Evolutionary conservation across 257 asterid genomes (phyloP), one percentile per base, ranked within the genome.

Genomic region (Penstemon newberryi): DNA sequence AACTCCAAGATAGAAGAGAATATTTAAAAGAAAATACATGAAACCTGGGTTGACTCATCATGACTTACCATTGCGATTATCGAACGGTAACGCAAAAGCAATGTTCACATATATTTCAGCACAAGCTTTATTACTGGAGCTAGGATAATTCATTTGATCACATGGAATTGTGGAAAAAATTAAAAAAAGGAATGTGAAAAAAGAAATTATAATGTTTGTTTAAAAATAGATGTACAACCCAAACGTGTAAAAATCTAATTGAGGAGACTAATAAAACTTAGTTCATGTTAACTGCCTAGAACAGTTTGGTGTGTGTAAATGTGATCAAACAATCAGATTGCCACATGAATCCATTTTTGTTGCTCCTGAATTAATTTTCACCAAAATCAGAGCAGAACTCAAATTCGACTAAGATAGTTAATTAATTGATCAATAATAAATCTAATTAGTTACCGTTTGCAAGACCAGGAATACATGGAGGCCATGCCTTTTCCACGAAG

Each of bases 401-500:
- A 55, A 60, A 38, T 1, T 3, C 11, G 50, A n/a, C 25, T 40
- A 9, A 15, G 11, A n/a, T 13, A 71, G 38, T 65, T 47, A 51
- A 39, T 0, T 7, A 18, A 3, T 15, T 47, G 10, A 45, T 8
- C 18, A 15, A 15, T 15, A n/a, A 4, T 38, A 36, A 18, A 0
- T 1, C 19, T 51, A 18, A 13, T 1, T 3, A 13, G 6, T 1
- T 8, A 88, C 98, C 97, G 72, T 76, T 92, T 92, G 70, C 87
- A 83, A 33, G 98, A 88, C 98, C 98, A 92, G 7, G 97, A 86
- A 74, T 92, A 92, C 77, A 82, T 13, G 33, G 84, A 54, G 6
- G 96, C 85, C 90, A 92, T 85, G 65, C 96, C 94, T 55, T 77
- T 82, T 3, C 98, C 98, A 3, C 98, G 96, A 46, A 90, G 92